A percentile compares a stretch with the other conserved stretches of the same genome.
These are phyloP conservation scores for Persicaria tinctoria DNA, from an alignment of 148 eudicot genomes.

Conservation along the genomic window DNA sequence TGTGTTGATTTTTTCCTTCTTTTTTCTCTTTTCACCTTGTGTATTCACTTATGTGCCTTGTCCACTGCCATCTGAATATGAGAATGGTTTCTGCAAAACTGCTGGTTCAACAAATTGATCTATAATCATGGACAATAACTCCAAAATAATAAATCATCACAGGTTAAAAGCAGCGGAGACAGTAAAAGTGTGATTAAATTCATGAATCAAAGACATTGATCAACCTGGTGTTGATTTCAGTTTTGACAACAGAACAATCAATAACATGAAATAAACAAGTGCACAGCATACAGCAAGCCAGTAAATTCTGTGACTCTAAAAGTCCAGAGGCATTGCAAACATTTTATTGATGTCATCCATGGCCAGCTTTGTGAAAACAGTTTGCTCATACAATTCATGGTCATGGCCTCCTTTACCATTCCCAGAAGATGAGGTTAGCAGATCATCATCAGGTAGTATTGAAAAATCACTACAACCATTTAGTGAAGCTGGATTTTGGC, in stretches of 20 bases:
- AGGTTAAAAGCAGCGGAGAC: too few species aligned
- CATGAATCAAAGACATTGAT: not conserved
- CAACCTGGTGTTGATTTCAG: not conserved
- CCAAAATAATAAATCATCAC: too few species aligned
- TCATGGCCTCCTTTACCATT: conserved; percentile 29
- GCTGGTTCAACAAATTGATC: not conserved
- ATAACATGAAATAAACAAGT: not conserved
- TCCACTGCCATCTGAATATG: conserved; percentile 8
- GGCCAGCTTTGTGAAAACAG: conserved; percentile 82
- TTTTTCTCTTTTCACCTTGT: not conserved
- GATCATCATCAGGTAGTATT: conserved; percentile 73
- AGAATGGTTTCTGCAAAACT: conserved; percentile 7
- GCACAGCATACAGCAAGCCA: not conserved
- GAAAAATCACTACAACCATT: conserved; percentile 20
- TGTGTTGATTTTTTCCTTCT: not conserved
- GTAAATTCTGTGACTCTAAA: conserved; percentile 19
- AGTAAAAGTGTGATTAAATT: not conserved
- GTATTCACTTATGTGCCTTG: conserved; percentile 1
- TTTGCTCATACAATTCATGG: conserved; percentile 66
- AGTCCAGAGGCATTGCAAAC: conserved; percentile 74
- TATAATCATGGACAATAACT: too few species aligned
- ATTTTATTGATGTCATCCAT: conserved; percentile 72
- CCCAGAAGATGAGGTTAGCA: conserved; percentile 30
- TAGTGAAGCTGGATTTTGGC: conserved; percentile 14
- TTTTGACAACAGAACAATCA: not conserved